Conservation (phyloP, 352 stramenopile species). For the Elongisporangium anandrum region DNA sequence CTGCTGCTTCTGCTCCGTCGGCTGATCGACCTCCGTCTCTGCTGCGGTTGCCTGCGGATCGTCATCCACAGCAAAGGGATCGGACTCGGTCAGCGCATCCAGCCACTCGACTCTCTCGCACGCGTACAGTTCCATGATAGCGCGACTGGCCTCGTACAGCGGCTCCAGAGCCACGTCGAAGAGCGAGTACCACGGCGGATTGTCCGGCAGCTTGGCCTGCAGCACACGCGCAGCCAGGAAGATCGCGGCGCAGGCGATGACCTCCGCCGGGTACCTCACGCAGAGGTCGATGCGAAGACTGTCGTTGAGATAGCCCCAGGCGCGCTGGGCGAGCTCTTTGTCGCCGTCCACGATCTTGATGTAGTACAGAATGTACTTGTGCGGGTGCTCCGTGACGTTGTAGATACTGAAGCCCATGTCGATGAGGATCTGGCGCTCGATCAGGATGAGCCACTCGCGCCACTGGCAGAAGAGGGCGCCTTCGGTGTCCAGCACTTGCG, state of each 20-base stretch:
- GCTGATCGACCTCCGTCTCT: background rate
- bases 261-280: conserved; percentile 71
- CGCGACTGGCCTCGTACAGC: conserved; percentile 42
- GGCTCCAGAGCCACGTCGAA: conserved; percentile 59
- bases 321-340: conserved; percentile 67
- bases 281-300: conserved; percentile 83
- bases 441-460: conserved; percentile 82
- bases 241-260: conserved; percentile 89
- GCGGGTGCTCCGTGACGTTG: conserved; percentile 89
- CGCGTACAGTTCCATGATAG: conserved; percentile 62
- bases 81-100: conserved; percentile 59
- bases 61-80: conserved; percentile 65
- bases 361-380: conserved; percentile 94
- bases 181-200: conserved; percentile 58
- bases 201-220: conserved; percentile 43
- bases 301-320: conserved; percentile 92
- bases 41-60: conserved; percentile 11
- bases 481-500: conserved; percentile 67
- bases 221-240: conserved; percentile 76
- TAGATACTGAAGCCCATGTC: conserved; percentile 92
- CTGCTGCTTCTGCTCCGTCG: background rate
- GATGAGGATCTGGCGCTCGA: conserved; percentile 89
- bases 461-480: conserved; percentile 59
- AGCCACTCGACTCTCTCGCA: conserved; percentile 58
- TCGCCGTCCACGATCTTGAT: conserved; percentile 82